phyloP scores from a whole-genome alignment of 495 filamentous ascomycete genomes.

The Immersiella caudata region DNA sequence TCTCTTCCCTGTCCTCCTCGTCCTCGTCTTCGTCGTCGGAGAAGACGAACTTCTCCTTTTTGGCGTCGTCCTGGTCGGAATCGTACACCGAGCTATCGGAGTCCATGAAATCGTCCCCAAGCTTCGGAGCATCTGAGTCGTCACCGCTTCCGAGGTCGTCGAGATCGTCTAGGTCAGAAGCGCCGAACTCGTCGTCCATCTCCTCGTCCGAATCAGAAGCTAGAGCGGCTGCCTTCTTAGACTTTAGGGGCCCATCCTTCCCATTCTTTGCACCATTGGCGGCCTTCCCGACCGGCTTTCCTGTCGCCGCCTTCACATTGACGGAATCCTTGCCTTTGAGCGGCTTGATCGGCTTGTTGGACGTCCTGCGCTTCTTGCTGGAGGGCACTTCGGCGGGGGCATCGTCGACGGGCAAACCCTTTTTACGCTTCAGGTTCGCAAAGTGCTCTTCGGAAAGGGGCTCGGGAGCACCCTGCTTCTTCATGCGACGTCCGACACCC shows the following conservation, averaged over 20 bases:
- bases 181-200: slow-evolving; percentile 52
- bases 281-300: slow-evolving; percentile 39
- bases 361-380: slow-evolving; percentile 71
- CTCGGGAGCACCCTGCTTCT: slow-evolving; percentile 88
- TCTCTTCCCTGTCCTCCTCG: slow-evolving; percentile 84
- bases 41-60: slow-evolving; percentile 70
- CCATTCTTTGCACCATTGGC: slow-evolving; percentile 43
- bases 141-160: slow-evolving; percentile 52
- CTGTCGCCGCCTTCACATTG: slow-evolving; percentile 39
- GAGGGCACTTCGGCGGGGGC: slow-evolving; percentile 44
- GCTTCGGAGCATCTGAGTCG: slow-evolving; percentile 41
- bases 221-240: slow-evolving; percentile 48
- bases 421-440: slow-evolving; percentile 75
- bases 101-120: slow-evolving; percentile 61
- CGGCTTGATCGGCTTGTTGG: slow-evolving; percentile 50
- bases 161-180: slow-evolving; percentile 59
- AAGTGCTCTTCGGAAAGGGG: slow-evolving; percentile 79
- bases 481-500: slow-evolving; percentile 89
- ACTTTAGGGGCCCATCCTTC: slow-evolving; percentile 47
- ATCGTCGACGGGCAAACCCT: slow-evolving; percentile 56
- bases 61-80: slow-evolving; percentile 69
- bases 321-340: slow-evolving; percentile 37
- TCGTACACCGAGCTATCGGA: slow-evolving; percentile 70
- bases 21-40: slow-evolving; percentile 95
- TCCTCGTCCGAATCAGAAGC: slow-evolving; percentile 53